Evolutionary conservation across 495 filamentous ascomycete species (phyloP).

Genomic region (Neurospora sp.): DNA sequence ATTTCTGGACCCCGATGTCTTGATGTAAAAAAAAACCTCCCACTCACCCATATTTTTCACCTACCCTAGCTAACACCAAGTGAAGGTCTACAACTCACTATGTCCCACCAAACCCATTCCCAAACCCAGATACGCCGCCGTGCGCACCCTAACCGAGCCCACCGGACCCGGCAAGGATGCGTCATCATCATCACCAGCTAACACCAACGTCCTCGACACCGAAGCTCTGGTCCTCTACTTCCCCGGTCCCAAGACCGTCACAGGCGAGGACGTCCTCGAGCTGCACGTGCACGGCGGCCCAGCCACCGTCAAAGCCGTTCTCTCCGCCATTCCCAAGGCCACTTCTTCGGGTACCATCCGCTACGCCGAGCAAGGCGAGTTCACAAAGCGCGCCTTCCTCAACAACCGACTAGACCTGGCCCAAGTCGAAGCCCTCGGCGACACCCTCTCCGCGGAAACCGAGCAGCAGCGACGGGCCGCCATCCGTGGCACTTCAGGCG

Average conservation of each 20-base stretch:
- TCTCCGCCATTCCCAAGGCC: conserved; percentile 57
- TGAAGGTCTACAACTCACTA: conserved; percentile 63
- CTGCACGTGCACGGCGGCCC: conserved; percentile 89
- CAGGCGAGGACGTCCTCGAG: conserved; percentile 87
- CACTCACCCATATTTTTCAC: not conserved
- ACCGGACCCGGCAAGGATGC: conserved; percentile 15
- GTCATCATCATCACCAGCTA: not conserved
- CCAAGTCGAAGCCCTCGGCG: conserved; percentile 88
- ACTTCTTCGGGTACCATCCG: conserved; percentile 40
- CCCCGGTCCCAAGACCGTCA: conserved; percentile 71
- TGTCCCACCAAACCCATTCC: conserved; percentile 58
- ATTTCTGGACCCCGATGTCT: conserved; percentile 72
- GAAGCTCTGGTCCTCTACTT: conserved; percentile 82
- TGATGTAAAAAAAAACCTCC: conserved; percentile 38
- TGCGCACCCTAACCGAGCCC: conserved; percentile 71
- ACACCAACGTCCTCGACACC: conserved; percentile 58
- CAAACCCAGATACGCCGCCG: conserved; percentile 62
- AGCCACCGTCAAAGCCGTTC: conserved; percentile 76
- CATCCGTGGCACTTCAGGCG: conserved; percentile 63
- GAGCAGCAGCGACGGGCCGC: conserved; percentile 87
- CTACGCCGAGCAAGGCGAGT: conserved; percentile 92
- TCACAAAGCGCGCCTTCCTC: conserved; percentile 85
- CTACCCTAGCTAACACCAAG: conserved; percentile 1
- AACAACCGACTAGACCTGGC: conserved; percentile 78
- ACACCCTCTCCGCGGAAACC: conserved; percentile 76